Conservation (phyloP, 1,139 yeast species). For the Ashbya aceris region DNA sequence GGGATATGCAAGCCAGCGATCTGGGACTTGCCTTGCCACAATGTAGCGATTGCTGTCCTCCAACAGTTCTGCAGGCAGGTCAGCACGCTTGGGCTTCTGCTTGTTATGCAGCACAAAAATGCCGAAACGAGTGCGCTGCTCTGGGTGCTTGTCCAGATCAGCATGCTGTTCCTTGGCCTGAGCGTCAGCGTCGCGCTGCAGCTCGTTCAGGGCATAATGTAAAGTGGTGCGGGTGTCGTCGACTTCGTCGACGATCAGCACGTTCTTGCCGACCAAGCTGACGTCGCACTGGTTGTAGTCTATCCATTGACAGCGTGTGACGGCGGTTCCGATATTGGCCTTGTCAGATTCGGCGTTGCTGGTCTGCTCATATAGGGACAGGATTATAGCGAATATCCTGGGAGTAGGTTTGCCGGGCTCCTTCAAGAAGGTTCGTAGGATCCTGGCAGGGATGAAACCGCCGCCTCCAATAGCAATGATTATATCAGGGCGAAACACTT, state of each 20-base stretch:
- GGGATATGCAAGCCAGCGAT: too few relatives aligned
- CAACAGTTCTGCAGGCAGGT: too few relatives aligned
- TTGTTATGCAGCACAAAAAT: conserved; percentile 38
- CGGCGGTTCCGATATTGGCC: conserved; percentile 49
- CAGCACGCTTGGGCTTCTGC: conserved; percentile 35
- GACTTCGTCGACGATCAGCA: conserved; percentile 16
- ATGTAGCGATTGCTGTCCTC: too few relatives aligned
- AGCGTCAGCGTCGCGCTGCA: too few relatives aligned
- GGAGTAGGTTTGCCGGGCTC: conserved; percentile 48
- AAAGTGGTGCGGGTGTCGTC: too few relatives aligned
- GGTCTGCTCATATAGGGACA: conserved; percentile 53
- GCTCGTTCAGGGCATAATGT: too few relatives aligned
- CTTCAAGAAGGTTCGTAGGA: conserved; percentile 50
- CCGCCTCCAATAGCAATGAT: conserved; percentile 65
- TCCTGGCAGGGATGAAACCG: conserved; percentile 60
- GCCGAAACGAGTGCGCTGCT: conserved; percentile 56
- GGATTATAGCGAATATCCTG: conserved; percentile 57
- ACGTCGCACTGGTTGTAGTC: conserved; percentile 48
- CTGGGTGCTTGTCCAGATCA: conserved; percentile 24
- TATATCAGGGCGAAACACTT: conserved; percentile 43
- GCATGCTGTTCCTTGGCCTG: too few relatives aligned
- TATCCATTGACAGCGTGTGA: conserved; percentile 57
- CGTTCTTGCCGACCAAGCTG: conserved; percentile 48
- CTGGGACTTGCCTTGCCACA: too few relatives aligned
- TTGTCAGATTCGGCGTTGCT: conserved; percentile 38